phyloP scores from a whole-genome alignment of 2,329 filamentous ascomycete genomes.

The Penicillium sp. region DNA sequence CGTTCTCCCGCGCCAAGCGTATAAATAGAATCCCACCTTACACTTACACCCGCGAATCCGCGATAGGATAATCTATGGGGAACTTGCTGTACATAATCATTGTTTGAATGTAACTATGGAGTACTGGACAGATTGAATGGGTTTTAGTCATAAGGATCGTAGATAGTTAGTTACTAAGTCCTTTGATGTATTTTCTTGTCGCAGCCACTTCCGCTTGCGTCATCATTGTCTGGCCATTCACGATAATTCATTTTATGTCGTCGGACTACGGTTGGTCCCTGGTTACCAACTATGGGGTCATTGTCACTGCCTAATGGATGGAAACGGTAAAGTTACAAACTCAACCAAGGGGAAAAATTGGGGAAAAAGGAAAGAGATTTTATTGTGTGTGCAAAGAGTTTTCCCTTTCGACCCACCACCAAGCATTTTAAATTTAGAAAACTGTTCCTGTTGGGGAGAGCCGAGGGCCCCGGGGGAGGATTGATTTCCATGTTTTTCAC shows the following conservation, averaged over 20 bases:
- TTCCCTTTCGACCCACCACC: neutral
- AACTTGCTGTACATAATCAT: neutral
- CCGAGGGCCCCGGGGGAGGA: neutral
- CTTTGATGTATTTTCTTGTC: too few species aligned
- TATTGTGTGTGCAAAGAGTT: neutral
- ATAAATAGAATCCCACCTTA: slow-evolving; percentile 3
- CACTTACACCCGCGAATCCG: neutral
- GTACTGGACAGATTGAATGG: neutral
- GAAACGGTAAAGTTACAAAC: neutral
- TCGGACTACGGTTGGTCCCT: slow-evolving; percentile 2
- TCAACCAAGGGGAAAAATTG: neutral
- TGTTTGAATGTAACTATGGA: slow-evolving; percentile 7
- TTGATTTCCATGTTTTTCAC: slow-evolving; percentile 7
- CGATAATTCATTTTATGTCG: neutral
- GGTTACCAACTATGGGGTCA: neutral
- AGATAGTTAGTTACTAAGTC: too few species aligned
- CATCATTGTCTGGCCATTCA: slow-evolving; percentile 12
- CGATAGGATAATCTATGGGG: slow-evolving; percentile 1
- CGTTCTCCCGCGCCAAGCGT: slow-evolving; percentile 8
- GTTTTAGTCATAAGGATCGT: neutral
- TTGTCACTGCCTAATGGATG: neutral
- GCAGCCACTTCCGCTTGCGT: slow-evolving; percentile 16
- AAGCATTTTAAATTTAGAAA: slow-evolving; percentile 5
- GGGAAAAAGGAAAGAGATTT: neutral
- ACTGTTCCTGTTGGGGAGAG: neutral